These are phyloP conservation scores for Diaporthe longicolla DNA, from an alignment of 2,329 filamentous ascomycete genomes.

Conservation along the genomic window DNA sequence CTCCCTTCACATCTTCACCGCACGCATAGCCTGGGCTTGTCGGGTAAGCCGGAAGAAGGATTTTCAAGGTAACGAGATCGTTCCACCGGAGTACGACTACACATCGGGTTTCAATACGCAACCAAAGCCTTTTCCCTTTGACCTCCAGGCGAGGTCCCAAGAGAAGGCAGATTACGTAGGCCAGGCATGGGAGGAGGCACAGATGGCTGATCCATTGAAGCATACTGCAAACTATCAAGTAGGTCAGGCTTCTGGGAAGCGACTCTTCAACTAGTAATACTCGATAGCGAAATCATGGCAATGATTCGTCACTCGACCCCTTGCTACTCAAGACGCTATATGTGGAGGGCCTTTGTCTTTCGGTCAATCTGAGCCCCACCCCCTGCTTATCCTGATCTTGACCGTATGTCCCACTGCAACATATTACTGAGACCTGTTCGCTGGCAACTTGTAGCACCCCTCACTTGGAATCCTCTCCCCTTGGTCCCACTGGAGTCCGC, in stretches of 20 bases:
- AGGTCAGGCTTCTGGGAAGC: constrained; percentile 1
- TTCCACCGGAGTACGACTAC: constrained; percentile 3
- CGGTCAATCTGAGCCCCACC: not conserved
- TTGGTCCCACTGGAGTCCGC: constrained; percentile 11
- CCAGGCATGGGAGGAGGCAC: constrained; percentile 12
- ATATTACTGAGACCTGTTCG: not conserved
- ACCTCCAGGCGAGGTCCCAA: constrained; percentile 8
- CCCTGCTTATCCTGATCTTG: not conserved
- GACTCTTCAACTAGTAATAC: not conserved
- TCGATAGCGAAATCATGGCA: too few relatives aligned
- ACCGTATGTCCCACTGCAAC: not conserved
- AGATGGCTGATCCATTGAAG: constrained; percentile 1
- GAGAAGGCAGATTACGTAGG: not conserved
- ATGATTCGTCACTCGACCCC: not conserved
- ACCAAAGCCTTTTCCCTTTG: constrained; percentile 8
- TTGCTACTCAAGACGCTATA: not conserved
- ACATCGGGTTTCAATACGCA: not conserved
- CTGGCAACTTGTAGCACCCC: constrained; percentile 20
- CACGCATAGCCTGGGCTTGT: constrained; percentile 4
- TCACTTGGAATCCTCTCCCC: constrained; percentile 21
- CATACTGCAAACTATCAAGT: constrained; percentile 14
- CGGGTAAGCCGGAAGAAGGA: constrained; percentile 4
- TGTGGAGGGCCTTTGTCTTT: not conserved
- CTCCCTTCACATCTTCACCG: not conserved
- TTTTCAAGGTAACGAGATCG: constrained; percentile 4